Base-by-base conservation (phyloP, 208 protist species). In the Zelonia costaricensis region DNA sequence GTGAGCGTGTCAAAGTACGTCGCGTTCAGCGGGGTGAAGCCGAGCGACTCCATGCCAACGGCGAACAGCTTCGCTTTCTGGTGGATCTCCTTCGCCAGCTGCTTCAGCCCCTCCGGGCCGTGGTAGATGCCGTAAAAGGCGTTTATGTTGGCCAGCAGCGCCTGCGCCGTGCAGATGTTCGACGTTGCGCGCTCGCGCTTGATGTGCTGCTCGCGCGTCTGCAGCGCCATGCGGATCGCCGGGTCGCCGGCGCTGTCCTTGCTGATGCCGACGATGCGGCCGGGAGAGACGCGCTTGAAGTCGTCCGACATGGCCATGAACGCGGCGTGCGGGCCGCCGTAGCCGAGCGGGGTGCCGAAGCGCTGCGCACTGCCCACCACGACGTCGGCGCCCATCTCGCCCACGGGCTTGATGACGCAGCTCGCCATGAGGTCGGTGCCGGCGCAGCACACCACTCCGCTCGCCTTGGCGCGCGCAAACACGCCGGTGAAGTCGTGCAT, bases 171-270 rank as follows among this genome's bases (percentile, higher is more conserved):
- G 78, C 98, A 99, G 65, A 99, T 99, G 81, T 99, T 99, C 30
- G 86, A 94, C 16, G 92, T 97, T 8, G 94, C 94, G 35, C 93
- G 88, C 64, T 98, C 97, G 20, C 97, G 78, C 59, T 98, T 96
- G 78, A 99, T 99, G 84, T 99, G 97, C 82, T 99, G 98, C 84
- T 99, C 98, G 52, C 98, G 91, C 16, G 98, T 99, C 84, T 99
- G 98, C 16, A 99, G 80, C 12, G 97, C 88, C 91, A 99, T 98
- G 58, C 98, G 93, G 36, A 97, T 92, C 0, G 97, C 97, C n/a
- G 72, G 68, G 18, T 96, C 82, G 42, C 95, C 95, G 16, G 70
- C 44, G 13, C 55, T 69, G 74, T 99, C 98, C 49, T 93, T 91
- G 52, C 84, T 93, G 22, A 99, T 82, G 56, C 98, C 98, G 66